Evolutionary conservation across 2,329 filamentous ascomycete genomes (phyloP).

Genomic region (Fusarium metavorans): DNA sequence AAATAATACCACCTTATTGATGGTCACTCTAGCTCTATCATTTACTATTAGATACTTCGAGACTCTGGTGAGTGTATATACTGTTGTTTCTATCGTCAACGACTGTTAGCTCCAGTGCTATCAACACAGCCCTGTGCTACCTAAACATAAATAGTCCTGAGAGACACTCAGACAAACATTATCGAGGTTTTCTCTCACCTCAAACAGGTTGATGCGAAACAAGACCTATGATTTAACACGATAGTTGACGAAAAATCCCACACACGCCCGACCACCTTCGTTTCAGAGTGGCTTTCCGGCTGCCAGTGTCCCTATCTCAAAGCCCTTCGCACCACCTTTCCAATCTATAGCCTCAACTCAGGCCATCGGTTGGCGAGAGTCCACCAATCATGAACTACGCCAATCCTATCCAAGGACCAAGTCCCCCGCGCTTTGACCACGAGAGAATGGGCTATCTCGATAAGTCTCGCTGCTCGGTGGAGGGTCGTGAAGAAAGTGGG

Average conservation of each 20-base stretch:
- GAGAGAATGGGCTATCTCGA: background rate
- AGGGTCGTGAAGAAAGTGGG: background rate
- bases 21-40: accelerated
- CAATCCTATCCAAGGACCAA: background rate
- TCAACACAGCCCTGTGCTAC: too few relatives aligned
- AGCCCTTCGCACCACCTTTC: background rate
- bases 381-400: background rate
- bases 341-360: background rate
- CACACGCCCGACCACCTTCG: background rate
- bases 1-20: too few relatives aligned
- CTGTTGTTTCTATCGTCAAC: background rate
- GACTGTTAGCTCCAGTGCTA: too few relatives aligned
- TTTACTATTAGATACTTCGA: too few relatives aligned
- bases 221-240: background rate
- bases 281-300: background rate
- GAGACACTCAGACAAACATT: background rate
- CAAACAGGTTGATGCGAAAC: background rate
- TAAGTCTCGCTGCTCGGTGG: background rate
- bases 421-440: background rate
- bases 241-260: background rate
- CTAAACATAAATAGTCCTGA: background rate
- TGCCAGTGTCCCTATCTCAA: background rate
- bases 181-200: accelerated
- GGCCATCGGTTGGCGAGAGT: background rate
- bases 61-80: background rate